These are phyloP conservation scores for Paracoccidioides lutzii DNA, from an alignment of 2,329 filamentous ascomycete species.

Conservation along the genomic window DNA sequence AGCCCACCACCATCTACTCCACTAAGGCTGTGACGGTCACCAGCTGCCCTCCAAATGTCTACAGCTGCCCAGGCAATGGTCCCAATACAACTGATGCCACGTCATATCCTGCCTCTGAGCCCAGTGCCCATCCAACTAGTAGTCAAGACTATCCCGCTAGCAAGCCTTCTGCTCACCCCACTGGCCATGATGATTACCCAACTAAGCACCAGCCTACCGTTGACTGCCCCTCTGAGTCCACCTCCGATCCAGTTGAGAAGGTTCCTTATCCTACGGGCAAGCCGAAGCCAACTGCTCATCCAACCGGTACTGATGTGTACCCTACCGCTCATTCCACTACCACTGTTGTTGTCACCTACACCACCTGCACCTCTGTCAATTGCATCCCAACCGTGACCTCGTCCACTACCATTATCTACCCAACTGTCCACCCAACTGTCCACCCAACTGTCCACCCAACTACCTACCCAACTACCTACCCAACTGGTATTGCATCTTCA, in stretches of 20 bases:
- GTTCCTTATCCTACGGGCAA: neutral
- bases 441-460: slow-evolving; percentile 3
- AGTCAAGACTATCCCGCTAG: slow-evolving; percentile 2
- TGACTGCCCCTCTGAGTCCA: too few relatives aligned
- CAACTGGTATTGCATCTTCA: slow-evolving; percentile 3
- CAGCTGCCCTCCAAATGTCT: slow-evolving; percentile 47
- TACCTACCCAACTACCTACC: slow-evolving; percentile 7
- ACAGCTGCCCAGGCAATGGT: slow-evolving; percentile 40
- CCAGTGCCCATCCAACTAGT: slow-evolving; percentile 1
- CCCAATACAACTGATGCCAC: slow-evolving; percentile 4
- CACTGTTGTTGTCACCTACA: slow-evolving; percentile 36
- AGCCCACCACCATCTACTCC: slow-evolving; percentile 39
- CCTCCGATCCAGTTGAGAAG: neutral
- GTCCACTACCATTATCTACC: slow-evolving; percentile 10
- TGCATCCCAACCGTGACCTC: slow-evolving; percentile 25
- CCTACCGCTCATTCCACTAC: slow-evolving; percentile 5
- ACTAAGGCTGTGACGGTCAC: slow-evolving; percentile 51
- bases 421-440: slow-evolving; percentile 5
- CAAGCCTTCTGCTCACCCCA: neutral
- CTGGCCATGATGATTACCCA: neutral
- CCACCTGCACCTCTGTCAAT: slow-evolving; percentile 43
- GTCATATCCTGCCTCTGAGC: neutral
- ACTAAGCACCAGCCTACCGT: neutral
- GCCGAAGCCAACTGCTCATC: neutral
- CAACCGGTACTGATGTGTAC: neutral